Evolutionary conservation across 352 stramenopile species (phyloP), one percentile per base, ranked within the genome.

Genomic region (Phytophthora crassamura): DNA sequence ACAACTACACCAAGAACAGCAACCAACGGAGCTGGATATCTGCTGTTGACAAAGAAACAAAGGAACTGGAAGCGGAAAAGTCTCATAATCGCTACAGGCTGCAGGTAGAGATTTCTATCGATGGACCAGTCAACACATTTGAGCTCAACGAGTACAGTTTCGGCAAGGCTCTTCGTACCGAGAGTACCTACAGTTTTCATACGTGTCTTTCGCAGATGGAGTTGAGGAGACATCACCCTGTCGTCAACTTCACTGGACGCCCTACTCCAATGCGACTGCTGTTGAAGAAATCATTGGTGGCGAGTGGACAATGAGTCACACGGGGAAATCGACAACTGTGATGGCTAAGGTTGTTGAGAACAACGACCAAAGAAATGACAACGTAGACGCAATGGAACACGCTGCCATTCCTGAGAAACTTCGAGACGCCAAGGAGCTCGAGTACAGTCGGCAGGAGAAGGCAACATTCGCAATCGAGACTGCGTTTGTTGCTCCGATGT

Each of bases 1-100:
- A 84, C 58, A 84, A 86, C 54, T 82, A 84, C 74, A 81, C 72
- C 30, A 74, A 75, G 50, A 74, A 80, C 3, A 70, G 67, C 11
- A 46, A 49, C 30, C 14, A 41, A 7, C 36, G 38, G 4, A 33
- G 20, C 12, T 45, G 47, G 47, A 69, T 80, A 28, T 71, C 77
- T 1, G 61, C 69, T 42, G 71, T 77, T 11, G 76, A 82, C 33
- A 45, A 62, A 34, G 30, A 47, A 22, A 45, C 52, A 47, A 75
- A 77, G 40, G 48, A 56, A 7, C 25, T 72, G 12, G 74, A 82
- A 59, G 64, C 43, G 5, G 71, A 80, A 28, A 74, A 74, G 54
- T 60, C 59, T 20, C 49, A 71, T 20, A 84, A 84, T 47, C 76
- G 76, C 11, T 78, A 82, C 56, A 63, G 74, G 22, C 63, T 81